Conservation (phyloP, 116 monocot species). For the Zostera marina region DNA sequence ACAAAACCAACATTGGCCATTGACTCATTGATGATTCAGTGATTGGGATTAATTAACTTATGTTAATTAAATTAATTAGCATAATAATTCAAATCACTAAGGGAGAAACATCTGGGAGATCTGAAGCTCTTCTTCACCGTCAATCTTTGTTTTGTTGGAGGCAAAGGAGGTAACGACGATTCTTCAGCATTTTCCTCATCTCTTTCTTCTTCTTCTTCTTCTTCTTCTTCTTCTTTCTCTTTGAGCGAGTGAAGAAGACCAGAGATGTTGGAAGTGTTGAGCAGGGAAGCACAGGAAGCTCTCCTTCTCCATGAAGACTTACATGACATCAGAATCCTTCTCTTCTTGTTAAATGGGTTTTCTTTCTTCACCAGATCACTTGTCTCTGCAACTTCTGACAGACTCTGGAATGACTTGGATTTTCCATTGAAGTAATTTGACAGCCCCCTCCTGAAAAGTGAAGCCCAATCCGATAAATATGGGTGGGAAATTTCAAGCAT, state of each 20-base stretch:
- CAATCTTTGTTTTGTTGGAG: background rate
- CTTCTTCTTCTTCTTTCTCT: slow-evolving; percentile 7
- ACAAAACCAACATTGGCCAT: no score
- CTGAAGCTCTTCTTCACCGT: background rate
- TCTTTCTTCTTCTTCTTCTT: slow-evolving; percentile 1
- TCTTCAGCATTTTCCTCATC: background rate
- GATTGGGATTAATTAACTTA: background rate
- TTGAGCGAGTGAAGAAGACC: slow-evolving; percentile 4
- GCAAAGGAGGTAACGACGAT: background rate
- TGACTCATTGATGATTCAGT: no score
- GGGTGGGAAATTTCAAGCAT: background rate
- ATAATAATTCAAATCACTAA: slow-evolving; percentile 10
- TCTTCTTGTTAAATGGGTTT: slow-evolving; percentile 50
- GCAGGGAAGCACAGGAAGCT: slow-evolving; percentile 22
- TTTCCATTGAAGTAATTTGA: slow-evolving; percentile 45
- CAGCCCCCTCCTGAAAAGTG: slow-evolving; percentile 25
- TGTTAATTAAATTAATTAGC: background rate
- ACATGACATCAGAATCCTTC: slow-evolving; percentile 20
- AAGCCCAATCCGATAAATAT: no score
- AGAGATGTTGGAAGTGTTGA: slow-evolving; percentile 1
- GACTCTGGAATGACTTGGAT: slow-evolving; percentile 35
- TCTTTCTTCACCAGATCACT: slow-evolving; percentile 33
- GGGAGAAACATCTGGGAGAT: slow-evolving; percentile 13
- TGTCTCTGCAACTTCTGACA: slow-evolving; percentile 16
- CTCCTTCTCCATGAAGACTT: slow-evolving; percentile 18